Base-by-base conservation (phyloP, 768 basidiomycete species). In the Boletus vermiculosoides region DNA sequence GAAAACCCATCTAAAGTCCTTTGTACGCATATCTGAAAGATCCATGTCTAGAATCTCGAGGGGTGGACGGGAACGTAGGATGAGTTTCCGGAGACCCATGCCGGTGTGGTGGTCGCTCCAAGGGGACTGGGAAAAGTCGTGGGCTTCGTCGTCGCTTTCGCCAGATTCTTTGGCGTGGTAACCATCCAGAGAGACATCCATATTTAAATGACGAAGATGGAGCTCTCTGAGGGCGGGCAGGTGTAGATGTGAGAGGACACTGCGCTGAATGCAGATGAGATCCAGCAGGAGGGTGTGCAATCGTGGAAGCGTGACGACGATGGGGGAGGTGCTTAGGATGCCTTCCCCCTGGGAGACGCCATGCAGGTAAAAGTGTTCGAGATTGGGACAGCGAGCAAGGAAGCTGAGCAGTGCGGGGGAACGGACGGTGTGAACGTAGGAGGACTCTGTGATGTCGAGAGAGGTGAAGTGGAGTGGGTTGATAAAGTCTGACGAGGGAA, bases 11-110 rank as follows among this genome's bases (percentile, higher is more conserved):
- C 64, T 67, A 66, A 92, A 92, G 66, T 92, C 90, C 72, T 90
- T 91, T 33, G 88, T 91, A 45, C 88, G 85, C 83, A 90, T 85
- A 72, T 91, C 90, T 52, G 86, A 85, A 62, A 85, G 87, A 63
- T 91, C 85, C 89, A 92, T 91, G 66, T 86, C 81, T 23, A 91
- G 80, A 33, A 83, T 70, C 47, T 77, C 77, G 40, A 92, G 73
- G 15, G 86, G 86, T 3, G 90, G 90, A 48, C 74, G 74, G 55
- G 79, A 85, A 11, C 86, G 81, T 10, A 72, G 65, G 33, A 90
- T 78, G 53, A 92, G 79, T 45, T 74, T 78, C 30, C 90, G 84
- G 22, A 92, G 72, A 12, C 90, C 90, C 87, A 90, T 88, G 22
- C 90, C 90, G 3, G 87, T 91, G 22, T 86, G 86, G 47, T 80